A percentile compares a stretch with the other conserved stretches of the same genome.
Conservation (phyloP, 1,284 basidiomycete genomes). For the Laetiporus sulphureus region DNA sequence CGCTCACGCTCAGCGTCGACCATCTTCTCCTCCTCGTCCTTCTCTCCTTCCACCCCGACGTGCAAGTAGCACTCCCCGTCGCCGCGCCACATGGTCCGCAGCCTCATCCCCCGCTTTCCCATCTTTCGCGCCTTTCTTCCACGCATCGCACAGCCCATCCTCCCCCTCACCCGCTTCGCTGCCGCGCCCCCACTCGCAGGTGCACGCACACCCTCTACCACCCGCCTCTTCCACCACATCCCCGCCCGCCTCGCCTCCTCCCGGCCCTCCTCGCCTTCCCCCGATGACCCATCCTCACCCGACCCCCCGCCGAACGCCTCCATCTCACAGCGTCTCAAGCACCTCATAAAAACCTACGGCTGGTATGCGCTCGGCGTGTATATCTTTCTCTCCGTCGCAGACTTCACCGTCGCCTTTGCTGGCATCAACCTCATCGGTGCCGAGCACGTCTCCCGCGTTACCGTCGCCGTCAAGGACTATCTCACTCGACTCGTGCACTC, state of each 20-base stretch:
- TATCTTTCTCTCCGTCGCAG: slow-evolving; percentile 60
- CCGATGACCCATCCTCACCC: slow-evolving; percentile 12
- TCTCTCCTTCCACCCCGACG: background rate
- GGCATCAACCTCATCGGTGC: slow-evolving; percentile 86
- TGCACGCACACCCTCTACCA: slow-evolving; percentile 15
- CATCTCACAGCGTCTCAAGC: slow-evolving; percentile 72
- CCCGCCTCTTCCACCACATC: slow-evolving; percentile 45
- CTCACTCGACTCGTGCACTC: slow-evolving; percentile 39
- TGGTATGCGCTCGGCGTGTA: slow-evolving; percentile 92
- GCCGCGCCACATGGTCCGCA: slow-evolving; percentile 22
- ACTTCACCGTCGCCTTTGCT: slow-evolving; percentile 80
- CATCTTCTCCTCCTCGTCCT: too few relatives aligned
- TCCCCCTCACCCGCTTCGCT: slow-evolving; percentile 29
- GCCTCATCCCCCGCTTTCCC: slow-evolving; percentile 25
- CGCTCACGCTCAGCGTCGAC: slow-evolving; percentile 3
- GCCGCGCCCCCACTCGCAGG: slow-evolving; percentile 14
- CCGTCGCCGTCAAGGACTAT: slow-evolving; percentile 50
- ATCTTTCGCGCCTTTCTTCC: slow-evolving; percentile 27
- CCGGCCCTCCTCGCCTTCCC: slow-evolving; percentile 14
- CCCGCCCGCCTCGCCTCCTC: slow-evolving; percentile 34
- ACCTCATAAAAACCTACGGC: slow-evolving; percentile 87
- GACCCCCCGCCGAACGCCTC: slow-evolving; percentile 40
- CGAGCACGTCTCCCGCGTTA: slow-evolving; percentile 75
- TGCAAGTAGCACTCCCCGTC: background rate
- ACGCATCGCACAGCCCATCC: slow-evolving; percentile 31